Base-by-base conservation (phyloP, 202 grass and related monocot genomes). In the Saccharum hybrid region DNA sequence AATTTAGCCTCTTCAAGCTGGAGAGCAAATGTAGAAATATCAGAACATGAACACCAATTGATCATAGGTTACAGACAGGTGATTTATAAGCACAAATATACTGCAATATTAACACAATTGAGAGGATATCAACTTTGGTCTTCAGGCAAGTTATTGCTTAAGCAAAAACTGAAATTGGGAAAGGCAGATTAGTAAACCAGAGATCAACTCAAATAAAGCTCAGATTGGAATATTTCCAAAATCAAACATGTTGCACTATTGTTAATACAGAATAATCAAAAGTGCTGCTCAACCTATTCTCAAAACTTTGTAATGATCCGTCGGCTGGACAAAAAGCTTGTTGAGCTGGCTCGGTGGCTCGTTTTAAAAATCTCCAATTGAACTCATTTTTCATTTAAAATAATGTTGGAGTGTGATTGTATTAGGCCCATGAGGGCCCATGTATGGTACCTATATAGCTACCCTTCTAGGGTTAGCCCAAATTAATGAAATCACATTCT, bases 1-100 rank as follows among this genome's bases (percentile, higher is more conserved):
- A 97, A 87, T 86, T 97, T 97, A 83, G 94, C 94, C 89, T 97
- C 94, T 91, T 97, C 92, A 75, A 97, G 84, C 94, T 97, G 75
- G 28, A 89, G 18, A 74, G 19, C 76, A 31, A 62, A 71, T 81
- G 62, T 8, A 63, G 28, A 33, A 45, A 68, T 77, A 81, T 76
- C 49, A 69, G 71, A 76, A 81, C 45, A 85, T 21, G 22, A 76
- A 54, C 54, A 71, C 28, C 33, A 89, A 73, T 82, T 59, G 26
- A 76, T 82, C 52, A 66, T 10, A 72, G 13, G 52, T 7, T 19
- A 74, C 43, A 66, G 12, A 30, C 15, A 66, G 9, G 16, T 1
- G 42, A 85, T 64, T 72, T 63, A 64, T 79, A 84, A 31, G 81
- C 37, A 83, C 12, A 18, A 86, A 88, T 12, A 83, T 81, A 13